Conservation (phyloP, 139 green algal species). For the Tetraselmis striata region DNA sequence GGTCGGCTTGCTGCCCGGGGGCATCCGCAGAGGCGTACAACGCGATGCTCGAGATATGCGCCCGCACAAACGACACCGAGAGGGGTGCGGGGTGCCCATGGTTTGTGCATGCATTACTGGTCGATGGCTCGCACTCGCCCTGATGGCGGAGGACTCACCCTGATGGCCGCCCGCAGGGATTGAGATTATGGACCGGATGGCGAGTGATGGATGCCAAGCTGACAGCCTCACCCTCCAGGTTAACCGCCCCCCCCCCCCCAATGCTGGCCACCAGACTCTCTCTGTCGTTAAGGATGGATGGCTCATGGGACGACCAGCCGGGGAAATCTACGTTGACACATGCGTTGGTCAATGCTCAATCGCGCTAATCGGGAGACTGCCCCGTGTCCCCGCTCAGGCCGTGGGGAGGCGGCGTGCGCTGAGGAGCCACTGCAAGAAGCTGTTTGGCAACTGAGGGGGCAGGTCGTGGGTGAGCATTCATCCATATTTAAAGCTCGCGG, state of each 20-base stretch:
- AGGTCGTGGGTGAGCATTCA: no score
- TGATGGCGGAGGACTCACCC: neutral
- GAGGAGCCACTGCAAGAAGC: neutral
- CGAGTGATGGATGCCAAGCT: neutral
- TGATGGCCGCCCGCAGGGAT: neutral
- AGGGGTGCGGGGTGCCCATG: constrained; percentile 31
- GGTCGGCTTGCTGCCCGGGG: neutral
- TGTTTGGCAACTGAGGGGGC: neutral
- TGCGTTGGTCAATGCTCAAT: no score
- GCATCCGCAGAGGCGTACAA: constrained; percentile 60
- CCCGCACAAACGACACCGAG: constrained; percentile 59
- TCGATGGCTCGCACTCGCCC: neutral
- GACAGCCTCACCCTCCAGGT: neutral
- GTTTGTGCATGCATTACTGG: no score
- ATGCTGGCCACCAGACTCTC: neutral
- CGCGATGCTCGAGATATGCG: constrained; percentile 69
- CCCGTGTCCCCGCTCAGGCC: neutral
- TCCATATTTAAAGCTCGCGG: no score
- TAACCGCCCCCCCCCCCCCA: neutral
- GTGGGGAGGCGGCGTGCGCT: neutral
- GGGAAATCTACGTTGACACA: no score
- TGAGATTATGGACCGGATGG: constrained; percentile 79
- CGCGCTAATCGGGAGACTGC: neutral
- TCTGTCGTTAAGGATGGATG: neutral
- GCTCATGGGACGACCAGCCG: no score